Percentiles rank a stretch among this genome's conserved stretches.
phyloP scores from a whole-genome alignment of 805 yeast species.

The Sungouiella thailandica region DNA sequence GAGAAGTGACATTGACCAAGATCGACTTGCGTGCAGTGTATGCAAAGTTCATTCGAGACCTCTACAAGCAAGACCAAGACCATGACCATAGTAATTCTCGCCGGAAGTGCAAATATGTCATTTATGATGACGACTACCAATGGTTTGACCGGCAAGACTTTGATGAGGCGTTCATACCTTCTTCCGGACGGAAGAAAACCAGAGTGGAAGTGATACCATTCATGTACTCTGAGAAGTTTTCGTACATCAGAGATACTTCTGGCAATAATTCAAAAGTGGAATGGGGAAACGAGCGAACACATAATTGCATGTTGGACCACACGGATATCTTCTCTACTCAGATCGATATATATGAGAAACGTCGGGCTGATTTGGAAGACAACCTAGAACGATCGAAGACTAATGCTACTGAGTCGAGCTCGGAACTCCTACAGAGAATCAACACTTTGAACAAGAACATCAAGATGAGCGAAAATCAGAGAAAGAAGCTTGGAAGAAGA shows the following conservation, averaged over 20 bases:
- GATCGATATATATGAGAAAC: slow-evolving; percentile 19
- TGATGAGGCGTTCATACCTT: slow-evolving; percentile 48
- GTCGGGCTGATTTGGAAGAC: slow-evolving; percentile 23
- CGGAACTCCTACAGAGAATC: slow-evolving; percentile 13
- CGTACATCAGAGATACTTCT: slow-evolving; percentile 61
- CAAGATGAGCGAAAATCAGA: slow-evolving; percentile 3
- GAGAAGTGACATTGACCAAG: slow-evolving; percentile 51
- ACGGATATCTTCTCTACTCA: slow-evolving; percentile 26
- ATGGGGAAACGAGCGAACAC: slow-evolving; percentile 24
- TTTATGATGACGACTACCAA: slow-evolving; percentile 48
- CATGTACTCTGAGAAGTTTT: slow-evolving; percentile 61
- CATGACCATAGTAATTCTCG: slow-evolving; percentile 2
- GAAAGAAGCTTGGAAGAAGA: slow-evolving; percentile 1
- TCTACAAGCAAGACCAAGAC: slow-evolving; percentile 12
- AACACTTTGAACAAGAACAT: slow-evolving; percentile 18
- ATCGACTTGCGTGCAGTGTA: slow-evolving; percentile 59
- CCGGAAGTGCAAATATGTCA: slow-evolving; percentile 18
- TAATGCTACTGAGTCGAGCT: slow-evolving; percentile 8
- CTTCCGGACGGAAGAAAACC: slow-evolving; percentile 33
- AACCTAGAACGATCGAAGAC: slow-evolving; percentile 11
- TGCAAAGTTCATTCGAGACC: slow-evolving; percentile 38
- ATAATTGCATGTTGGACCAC: slow-evolving; percentile 24
- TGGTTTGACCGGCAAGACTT: slow-evolving; percentile 66
- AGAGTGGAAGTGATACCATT: slow-evolving; percentile 53
- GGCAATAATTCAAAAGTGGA: slow-evolving; percentile 7